A percentile compares a stretch with the other conserved stretches of the same genome.
Evolutionary conservation across 345 rosid species (phyloP).

Genomic region (Eucalyptus caleyi): DNA sequence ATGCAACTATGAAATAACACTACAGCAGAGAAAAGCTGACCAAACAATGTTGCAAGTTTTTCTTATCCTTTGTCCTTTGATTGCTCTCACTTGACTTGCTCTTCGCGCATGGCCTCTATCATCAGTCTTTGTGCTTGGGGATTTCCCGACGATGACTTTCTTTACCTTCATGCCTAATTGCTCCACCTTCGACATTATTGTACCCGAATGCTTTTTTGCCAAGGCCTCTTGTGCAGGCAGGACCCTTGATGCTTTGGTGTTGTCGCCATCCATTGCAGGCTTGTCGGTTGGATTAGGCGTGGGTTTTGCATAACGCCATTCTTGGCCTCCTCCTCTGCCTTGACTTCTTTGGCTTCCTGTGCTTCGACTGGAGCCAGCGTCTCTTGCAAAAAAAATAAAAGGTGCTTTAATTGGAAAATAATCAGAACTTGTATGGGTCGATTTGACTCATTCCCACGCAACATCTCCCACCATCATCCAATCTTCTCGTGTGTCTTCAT

Average conservation of each 20-base stretch:
- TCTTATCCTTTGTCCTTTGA: neutral
- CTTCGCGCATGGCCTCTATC: slow-evolving; percentile 32
- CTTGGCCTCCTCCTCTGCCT: neutral
- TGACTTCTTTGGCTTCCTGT: neutral
- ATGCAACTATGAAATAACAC: neutral
- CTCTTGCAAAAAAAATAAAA: neutral
- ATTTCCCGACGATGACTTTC: slow-evolving; percentile 61
- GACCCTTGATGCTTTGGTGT: slow-evolving; percentile 13
- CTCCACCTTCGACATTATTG: slow-evolving; percentile 58
- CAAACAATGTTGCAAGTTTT: neutral
- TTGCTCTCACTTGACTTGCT: slow-evolving; percentile 22
- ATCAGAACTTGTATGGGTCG: no score
- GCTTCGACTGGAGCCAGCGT: neutral
- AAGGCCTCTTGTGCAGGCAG: slow-evolving; percentile 20
- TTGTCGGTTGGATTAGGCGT: slow-evolving; percentile 1
- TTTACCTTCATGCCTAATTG: slow-evolving; percentile 65
- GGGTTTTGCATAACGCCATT: neutral
- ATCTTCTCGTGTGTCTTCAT: no score
- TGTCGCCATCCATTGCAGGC: slow-evolving; percentile 14
- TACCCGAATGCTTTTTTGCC: slow-evolving; percentile 42
- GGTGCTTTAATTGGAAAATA: no score
- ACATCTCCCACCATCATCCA: no score
- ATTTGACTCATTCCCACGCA: no score
- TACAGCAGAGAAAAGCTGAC: neutral
- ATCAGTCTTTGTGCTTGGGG: slow-evolving; percentile 47